A percentile compares a stretch with the other conserved stretches of the same genome.
These are phyloP conservation scores for Aspergillus ochraceoroseus DNA, from an alignment of 2,329 filamentous ascomycete species.

Conservation along the genomic window DNA sequence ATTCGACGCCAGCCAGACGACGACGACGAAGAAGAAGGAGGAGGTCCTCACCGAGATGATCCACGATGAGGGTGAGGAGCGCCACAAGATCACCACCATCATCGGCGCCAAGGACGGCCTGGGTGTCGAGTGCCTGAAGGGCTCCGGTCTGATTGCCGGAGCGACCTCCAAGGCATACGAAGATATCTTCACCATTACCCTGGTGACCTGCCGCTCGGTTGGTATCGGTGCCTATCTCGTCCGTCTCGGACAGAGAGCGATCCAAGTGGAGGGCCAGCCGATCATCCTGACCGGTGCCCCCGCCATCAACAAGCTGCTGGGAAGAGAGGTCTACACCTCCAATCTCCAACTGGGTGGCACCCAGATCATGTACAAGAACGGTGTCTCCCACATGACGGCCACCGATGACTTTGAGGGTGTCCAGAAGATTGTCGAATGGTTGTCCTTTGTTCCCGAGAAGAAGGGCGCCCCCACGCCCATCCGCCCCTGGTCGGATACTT, in stretches of 20 bases:
- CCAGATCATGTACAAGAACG: conserved; percentile 99
- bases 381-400: conserved; percentile 98
- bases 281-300: conserved; percentile 98
- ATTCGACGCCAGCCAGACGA: conserved; percentile 76
- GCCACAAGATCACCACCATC: conserved; percentile 90
- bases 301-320: conserved; percentile 95
- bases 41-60: conserved; percentile 85
- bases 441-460: conserved; percentile 95
- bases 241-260: conserved; percentile 93
- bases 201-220: conserved; percentile 96
- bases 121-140: conserved; percentile 93
- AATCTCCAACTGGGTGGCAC: conserved; percentile 98
- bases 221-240: conserved; percentile 99
- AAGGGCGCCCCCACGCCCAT: conserved; percentile 91
- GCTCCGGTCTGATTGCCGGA: conserved; percentile 96
- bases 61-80: conserved; percentile 77
- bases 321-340: conserved; percentile 96
- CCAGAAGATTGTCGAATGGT: conserved; percentile 95
- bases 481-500: conserved; percentile 73
- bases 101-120: conserved; percentile 91
- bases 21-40: too few relatives aligned
- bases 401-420: conserved; percentile 97
- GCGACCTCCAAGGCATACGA: conserved; percentile 96
- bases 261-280: conserved; percentile 97
- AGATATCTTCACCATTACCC: conserved; percentile 96